Base-by-base conservation (phyloP, 2,329 filamentous ascomycete species). In the Fusarium secorum region DNA sequence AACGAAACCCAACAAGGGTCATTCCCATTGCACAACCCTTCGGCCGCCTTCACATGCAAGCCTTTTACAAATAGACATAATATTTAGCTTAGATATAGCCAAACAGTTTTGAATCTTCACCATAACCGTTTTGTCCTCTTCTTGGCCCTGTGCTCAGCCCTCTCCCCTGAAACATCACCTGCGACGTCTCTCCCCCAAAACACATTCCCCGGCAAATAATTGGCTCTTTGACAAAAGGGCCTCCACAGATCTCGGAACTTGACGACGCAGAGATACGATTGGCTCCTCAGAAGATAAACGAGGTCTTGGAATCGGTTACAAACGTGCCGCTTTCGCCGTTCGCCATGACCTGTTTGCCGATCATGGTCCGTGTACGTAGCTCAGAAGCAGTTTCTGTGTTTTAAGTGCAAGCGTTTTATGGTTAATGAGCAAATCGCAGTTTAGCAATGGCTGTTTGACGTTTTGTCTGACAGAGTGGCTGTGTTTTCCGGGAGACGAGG, bases 381-480 rank as follows among this genome's bases (percentile, higher is more conserved):
- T 45, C 42, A 44, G 41, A 44, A 24, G 41, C 22, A 44, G 41
- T 44, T 26, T 20, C 24, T 45, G 8, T 22, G 60, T 57, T 58
- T 49, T 42, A 36, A 10, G 32, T 14, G 32, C 5, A 11, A n/a
- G 22, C 36, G 60, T 28, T 39, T 59, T 38, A 32, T 32, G 17
- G 36, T 44, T n/a, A n/a, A 11, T 11, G 5, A 41, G 17, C 24
- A 30, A 55, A 41, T 35, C 17, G n/a, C 9, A 11, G 39, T n/a
- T n/a, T 15, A 28, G 20, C 13, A 26, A 41, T 26, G 10, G 15
- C 42, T 14, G 49, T 64, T 58, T 49, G 32, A 30, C 17, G 41
- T 65, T 65, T 65, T 41, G 62, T 65, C 65, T 49, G n/a, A 64
- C 18, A 24, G 24, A 24, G 60, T 28, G 62, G 62, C 62, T 65